A percentile compares a stretch with the other conserved stretches of the same genome.
phyloP scores from a whole-genome alignment of 306 rosid genomes.

The Prunus armeniaca region DNA sequence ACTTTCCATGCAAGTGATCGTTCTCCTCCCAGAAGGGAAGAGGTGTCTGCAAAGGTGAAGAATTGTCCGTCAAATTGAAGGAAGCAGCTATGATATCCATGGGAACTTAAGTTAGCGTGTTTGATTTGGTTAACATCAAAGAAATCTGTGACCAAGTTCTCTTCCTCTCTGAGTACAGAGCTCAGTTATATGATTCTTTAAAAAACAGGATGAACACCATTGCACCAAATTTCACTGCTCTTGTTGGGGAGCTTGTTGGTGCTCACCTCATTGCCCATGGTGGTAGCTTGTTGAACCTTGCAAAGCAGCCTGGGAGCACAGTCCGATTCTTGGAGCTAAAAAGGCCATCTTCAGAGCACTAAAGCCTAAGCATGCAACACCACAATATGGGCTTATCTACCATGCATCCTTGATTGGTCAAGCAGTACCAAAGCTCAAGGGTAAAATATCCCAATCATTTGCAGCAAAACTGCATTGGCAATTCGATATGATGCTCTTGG shows the following conservation, averaged over 20 bases:
- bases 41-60: slow-evolving; percentile 64
- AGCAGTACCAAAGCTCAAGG: slow-evolving; percentile 85
- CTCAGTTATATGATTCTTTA: slow-evolving; percentile 75
- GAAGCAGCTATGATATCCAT: slow-evolving; percentile 81
- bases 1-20: slow-evolving; percentile 75
- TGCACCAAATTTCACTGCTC: slow-evolving; percentile 90
- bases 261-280: slow-evolving; percentile 98
- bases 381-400: slow-evolving; percentile 91
- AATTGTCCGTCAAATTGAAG: slow-evolving; percentile 54
- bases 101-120: slow-evolving; percentile 95
- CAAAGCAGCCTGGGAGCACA: slow-evolving; percentile 97
- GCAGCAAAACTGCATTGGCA: slow-evolving; percentile 78
- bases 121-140: slow-evolving; percentile 71
- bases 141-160: slow-evolving; percentile 91
- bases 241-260: slow-evolving; percentile 95
- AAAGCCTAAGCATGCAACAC: slow-evolving; percentile 92
- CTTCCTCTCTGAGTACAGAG: slow-evolving; percentile 84
- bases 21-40: slow-evolving; percentile 77
- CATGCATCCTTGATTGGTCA: slow-evolving; percentile 94
- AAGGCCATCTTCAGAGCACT: slow-evolving; percentile 91
- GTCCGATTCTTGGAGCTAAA: slow-evolving; percentile 96
- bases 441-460: slow-evolving; percentile 86
- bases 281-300: slow-evolving; percentile 84
- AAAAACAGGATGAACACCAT: slow-evolving; percentile 88
- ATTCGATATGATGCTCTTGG: slow-evolving; percentile 85